Evolutionary conservation across 345 rosid genomes (phyloP), one percentile per base, ranked within the genome.

Genomic region (Eucalyptus lansdowneana): DNA sequence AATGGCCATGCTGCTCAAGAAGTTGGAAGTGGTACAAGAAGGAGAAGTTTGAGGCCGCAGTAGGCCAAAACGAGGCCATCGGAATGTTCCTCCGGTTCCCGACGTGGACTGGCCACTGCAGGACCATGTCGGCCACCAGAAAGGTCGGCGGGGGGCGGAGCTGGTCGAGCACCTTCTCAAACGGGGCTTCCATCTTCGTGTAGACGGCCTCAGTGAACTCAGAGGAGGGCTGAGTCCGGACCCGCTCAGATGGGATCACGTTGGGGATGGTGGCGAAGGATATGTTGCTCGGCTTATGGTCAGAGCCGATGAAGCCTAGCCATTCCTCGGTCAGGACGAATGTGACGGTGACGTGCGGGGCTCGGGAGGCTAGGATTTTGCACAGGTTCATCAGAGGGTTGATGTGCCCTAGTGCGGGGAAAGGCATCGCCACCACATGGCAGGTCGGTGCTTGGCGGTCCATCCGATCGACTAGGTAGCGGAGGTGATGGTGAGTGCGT

Each of bases 171-270:
- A 69, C 24, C 42, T 49, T 31, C 51, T 83, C 51, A n/a, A 95
- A 92, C 2, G 97, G 98, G n/a, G 90, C 93, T 88, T 90, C 91
- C 93, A 93, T 90, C 89, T 91, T 90, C 14, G 93, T 92, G 17
- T 86, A 42, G 49, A 93, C 93, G 12, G 95, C 95, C 47, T 89
- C 89, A 2, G 87, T 2, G 87, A 94, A 94, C 22, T 90, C 93
- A 12, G 90, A 60, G 86, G 90, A 86, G 88, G 92, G 90, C 7
- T 45, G 86, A 49, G 89, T 92, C 72, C 90, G 91, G 47, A 42
- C 91, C 22, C 15, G 90, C 90, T 95, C 94, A 2, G 94, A 91
- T 5, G 94, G 96, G 89, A 94, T 60, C 42, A 94, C 93, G 90
- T 93, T 95, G 16, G 95, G 95, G 44, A 94, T 76, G 5, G 94